Conservation (phyloP, 106 monocot genomes). For the Apostasia ramifera region DNA sequence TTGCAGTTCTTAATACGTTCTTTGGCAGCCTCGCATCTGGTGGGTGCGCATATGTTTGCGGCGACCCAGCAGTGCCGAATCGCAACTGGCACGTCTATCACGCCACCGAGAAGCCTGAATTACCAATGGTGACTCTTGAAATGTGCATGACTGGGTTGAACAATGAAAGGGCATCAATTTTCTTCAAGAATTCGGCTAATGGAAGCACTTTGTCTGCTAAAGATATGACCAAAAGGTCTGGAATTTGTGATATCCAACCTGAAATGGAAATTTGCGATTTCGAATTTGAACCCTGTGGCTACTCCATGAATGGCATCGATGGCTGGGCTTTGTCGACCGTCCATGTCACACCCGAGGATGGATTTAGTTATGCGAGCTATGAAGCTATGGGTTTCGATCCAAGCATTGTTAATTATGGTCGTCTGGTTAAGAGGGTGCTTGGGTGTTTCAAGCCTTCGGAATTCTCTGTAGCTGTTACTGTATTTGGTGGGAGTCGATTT, state of each 20-base stretch:
- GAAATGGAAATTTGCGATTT: conserved; percentile 86
- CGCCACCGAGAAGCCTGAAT: conserved; percentile 48
- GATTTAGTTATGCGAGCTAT: conserved; percentile 86
- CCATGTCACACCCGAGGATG: conserved; percentile 85
- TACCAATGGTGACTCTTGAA: conserved; percentile 74
- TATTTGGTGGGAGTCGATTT: conserved; percentile 18
- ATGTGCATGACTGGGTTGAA: conserved; percentile 93
- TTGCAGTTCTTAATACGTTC: conserved; percentile 41
- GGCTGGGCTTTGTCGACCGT: conserved; percentile 50
- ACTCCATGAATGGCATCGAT: conserved; percentile 82
- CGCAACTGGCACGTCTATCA: conserved; percentile 90
- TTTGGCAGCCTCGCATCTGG: conserved; percentile 55
- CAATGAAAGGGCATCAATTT: conserved; percentile 41
- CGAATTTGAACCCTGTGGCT: conserved; percentile 87
- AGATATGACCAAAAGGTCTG: conserved; percentile 66
- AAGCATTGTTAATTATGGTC: conserved; percentile 6
- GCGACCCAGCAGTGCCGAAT: conserved; percentile 35
- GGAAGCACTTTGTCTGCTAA: conserved; percentile 18
- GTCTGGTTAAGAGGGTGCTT: conserved; percentile 48
- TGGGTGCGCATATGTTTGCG: conserved; percentile 66
- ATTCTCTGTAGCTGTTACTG: conserved; percentile 38
- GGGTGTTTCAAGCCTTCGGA: conserved; percentile 23
- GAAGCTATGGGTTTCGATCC: conserved; percentile 77
- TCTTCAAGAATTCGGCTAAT: conserved; percentile 53
- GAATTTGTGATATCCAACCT: conserved; percentile 65